Conservation (phyloP, 1,284 basidiomycete genomes). For the Moesziomyces parantarcticus region DNA sequence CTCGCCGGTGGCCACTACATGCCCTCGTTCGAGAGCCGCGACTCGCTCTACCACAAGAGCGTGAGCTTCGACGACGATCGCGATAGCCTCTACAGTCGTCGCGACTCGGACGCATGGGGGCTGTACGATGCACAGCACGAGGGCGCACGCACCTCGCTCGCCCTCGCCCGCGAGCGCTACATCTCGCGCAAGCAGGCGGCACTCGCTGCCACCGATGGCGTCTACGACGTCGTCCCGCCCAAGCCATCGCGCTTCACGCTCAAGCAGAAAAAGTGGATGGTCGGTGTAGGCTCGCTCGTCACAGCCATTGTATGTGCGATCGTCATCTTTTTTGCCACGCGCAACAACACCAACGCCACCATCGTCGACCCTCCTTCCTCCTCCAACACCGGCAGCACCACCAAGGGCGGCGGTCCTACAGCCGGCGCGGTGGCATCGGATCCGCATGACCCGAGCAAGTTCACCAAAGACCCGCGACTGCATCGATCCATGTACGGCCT, state of each 20-base stretch:
- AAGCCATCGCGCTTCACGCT: conserved; percentile 27
- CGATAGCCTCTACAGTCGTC: conserved; percentile 16
- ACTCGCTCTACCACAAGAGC: conserved; percentile 33
- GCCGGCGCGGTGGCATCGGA: conserved; percentile 64
- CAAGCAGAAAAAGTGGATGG: conserved; percentile 32
- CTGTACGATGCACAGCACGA: conserved; percentile 22
- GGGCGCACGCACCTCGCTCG: conserved; percentile 17
- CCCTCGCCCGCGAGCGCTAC: conserved; percentile 50
- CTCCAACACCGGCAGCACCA: background rate
- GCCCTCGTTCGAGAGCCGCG: conserved; percentile 25
- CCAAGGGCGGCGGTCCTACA: conserved; percentile 4
- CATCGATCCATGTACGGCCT: conserved; percentile 74
- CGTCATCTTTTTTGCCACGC: conserved; percentile 43
- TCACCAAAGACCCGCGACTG: conserved; percentile 74
- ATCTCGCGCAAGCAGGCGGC: conserved; percentile 44
- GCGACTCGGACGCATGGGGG: conserved; percentile 37
- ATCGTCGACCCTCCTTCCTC: conserved; percentile 10
- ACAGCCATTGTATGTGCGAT: conserved; percentile 34
- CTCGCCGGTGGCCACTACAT: conserved; percentile 12
- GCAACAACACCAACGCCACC: conserved; percentile 29
- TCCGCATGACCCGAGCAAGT: conserved; percentile 75
- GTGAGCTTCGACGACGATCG: conserved; percentile 13
- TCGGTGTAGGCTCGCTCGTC: conserved; percentile 20
- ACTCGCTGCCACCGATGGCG: conserved; percentile 14
- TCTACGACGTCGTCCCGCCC: conserved; percentile 12